Percentiles rank a stretch among this genome's conserved stretches.
phyloP scores from a whole-genome alignment of 192 early-diverging fungal genomes.

The Mortierella hygrophila region DNA sequence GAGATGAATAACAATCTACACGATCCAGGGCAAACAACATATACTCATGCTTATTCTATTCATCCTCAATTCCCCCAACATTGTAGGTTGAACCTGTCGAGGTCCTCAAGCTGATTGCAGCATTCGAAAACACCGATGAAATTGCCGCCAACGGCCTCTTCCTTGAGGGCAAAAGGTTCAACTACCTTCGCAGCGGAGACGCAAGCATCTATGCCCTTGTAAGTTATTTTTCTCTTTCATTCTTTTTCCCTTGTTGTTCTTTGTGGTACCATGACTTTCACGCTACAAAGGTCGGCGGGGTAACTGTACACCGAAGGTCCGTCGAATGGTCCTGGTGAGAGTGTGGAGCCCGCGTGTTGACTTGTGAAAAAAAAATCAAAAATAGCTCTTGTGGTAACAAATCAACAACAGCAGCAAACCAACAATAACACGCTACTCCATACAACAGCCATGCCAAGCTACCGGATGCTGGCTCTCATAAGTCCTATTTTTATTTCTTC shows the following conservation, averaged over 20 bases:
- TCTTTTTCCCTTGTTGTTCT: not conserved
- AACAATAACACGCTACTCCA: not conserved
- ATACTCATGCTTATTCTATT: not conserved
- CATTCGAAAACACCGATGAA: conserved; percentile 71
- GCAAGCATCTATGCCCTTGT: conserved; percentile 82
- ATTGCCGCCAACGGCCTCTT: conserved; percentile 77
- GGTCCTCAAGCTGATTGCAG: conserved; percentile 66
- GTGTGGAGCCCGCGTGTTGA: not conserved
- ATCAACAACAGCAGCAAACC: not conserved
- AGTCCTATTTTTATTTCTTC: not conserved
- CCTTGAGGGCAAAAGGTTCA: conserved; percentile 79
- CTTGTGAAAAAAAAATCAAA: not conserved
- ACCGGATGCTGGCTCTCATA: not conserved
- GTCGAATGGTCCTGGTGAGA: not conserved
- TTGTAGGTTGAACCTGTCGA: conserved; percentile 68
- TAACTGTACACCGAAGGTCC: not conserved
- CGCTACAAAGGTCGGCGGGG: not conserved
- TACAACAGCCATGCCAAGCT: not conserved
- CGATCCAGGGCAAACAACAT: not conserved
- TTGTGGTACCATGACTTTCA: not conserved
- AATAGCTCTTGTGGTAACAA: not conserved
- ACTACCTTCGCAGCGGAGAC: conserved; percentile 76
- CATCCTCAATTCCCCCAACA: not conserved
- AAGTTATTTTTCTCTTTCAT: not conserved
- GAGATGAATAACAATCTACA: conserved; percentile 16